phyloP scores from a whole-genome alignment of 2,329 filamentous ascomycete species.

The Zalaria obscura region DNA sequence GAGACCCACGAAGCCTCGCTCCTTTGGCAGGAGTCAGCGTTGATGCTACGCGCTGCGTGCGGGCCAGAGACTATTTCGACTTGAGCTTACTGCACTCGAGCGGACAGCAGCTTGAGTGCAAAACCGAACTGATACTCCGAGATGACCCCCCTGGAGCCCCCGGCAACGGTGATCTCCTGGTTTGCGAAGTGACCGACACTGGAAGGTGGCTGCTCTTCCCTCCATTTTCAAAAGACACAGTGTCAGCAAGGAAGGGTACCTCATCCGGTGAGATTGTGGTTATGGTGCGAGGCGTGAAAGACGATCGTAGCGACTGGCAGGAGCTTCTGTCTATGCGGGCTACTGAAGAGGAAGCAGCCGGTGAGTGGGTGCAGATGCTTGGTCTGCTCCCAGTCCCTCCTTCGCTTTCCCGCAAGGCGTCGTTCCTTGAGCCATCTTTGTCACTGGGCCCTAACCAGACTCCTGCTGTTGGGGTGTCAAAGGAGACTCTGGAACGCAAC shows the following conservation, averaged over 20 bases:
- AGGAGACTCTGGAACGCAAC: neutral
- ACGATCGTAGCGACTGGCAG: constrained; percentile 55
- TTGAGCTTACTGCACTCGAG: constrained; percentile 76
- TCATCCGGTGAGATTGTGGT: constrained; percentile 59
- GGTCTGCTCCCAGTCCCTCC: constrained; percentile 50
- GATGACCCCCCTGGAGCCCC: constrained; percentile 58
- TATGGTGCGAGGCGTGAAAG: constrained; percentile 67
- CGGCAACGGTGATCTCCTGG: constrained; percentile 69
- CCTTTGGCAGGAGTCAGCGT: constrained; percentile 57
- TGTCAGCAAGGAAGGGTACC: constrained; percentile 71
- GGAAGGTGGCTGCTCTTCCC: constrained; percentile 80
- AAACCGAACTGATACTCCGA: constrained; percentile 72
- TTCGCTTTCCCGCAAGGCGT: constrained; percentile 38
- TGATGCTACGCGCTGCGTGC: constrained; percentile 67
- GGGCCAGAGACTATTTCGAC: constrained; percentile 79
- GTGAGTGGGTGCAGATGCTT: constrained; percentile 84
- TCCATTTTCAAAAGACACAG: constrained; percentile 57
- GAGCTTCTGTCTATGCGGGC: constrained; percentile 68
- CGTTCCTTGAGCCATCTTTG: constrained; percentile 22
- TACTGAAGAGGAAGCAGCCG: constrained; percentile 60
- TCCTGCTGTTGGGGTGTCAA: constrained; percentile 18
- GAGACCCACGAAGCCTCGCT: constrained; percentile 65
- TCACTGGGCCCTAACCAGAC: constrained; percentile 24
- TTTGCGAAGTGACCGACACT: constrained; percentile 72
- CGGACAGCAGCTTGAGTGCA: constrained; percentile 78